phyloP scores from a whole-genome alignment of 1,139 yeast genomes.

The Entelexis paramagnoliae region DNA sequence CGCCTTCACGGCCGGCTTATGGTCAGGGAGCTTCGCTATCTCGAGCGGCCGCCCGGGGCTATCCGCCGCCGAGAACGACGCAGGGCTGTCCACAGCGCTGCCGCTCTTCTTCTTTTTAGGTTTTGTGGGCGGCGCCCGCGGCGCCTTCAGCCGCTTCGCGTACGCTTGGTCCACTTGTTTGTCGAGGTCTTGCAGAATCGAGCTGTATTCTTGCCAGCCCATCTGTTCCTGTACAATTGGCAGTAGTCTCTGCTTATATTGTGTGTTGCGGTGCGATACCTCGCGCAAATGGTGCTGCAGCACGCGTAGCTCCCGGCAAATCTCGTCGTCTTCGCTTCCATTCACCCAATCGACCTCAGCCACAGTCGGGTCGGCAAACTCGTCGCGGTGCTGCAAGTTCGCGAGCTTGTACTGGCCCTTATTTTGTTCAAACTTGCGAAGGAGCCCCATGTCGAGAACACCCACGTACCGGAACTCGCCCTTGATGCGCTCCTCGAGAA shows the following conservation, averaged over 20 bases:
- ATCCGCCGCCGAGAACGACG: background rate
- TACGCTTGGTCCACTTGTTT: slow-evolving; percentile 96
- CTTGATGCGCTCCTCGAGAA: slow-evolving; percentile 77
- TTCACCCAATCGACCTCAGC: slow-evolving; percentile 64
- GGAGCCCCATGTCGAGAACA: slow-evolving; percentile 47
- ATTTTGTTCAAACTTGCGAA: slow-evolving; percentile 31
- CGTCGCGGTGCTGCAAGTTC: slow-evolving; percentile 15
- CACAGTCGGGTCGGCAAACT: slow-evolving; percentile 13
- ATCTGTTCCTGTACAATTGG: slow-evolving; percentile 81
- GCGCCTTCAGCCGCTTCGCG: slow-evolving; percentile 70
- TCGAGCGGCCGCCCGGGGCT: background rate
- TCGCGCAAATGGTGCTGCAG: slow-evolving; percentile 60
- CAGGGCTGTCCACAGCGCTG: slow-evolving; percentile 36
- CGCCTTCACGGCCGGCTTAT: slow-evolving; percentile 63
- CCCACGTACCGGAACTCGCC: slow-evolving; percentile 87
- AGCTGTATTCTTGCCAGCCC: slow-evolving; percentile 89
- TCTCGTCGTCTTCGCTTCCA: slow-evolving; percentile 87
- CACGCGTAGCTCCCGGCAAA: slow-evolving; percentile 68
- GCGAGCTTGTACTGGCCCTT: slow-evolving; percentile 28
- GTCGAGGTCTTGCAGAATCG: slow-evolving; percentile 84
- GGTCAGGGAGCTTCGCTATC: slow-evolving; percentile 21
- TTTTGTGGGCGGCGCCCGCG: slow-evolving; percentile 34
- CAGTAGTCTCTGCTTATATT: slow-evolving; percentile 52
- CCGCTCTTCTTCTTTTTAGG: slow-evolving; percentile 52
- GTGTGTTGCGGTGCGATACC: slow-evolving; percentile 54